Evolutionary conservation across 345 rosid genomes (phyloP).

Genomic region (Rubroshorea leprosula): DNA sequence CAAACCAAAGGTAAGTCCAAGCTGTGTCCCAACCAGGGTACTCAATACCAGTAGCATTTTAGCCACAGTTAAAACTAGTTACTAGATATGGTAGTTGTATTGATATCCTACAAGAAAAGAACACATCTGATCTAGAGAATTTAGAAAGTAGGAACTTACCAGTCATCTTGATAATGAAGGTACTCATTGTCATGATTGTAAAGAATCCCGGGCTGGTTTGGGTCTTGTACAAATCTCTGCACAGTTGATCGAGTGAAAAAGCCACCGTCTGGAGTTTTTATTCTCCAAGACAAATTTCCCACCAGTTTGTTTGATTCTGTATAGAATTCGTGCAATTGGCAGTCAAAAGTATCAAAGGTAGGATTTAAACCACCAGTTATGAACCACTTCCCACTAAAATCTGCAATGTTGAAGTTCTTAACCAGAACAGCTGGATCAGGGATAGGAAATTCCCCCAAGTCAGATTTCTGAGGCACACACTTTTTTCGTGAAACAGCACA

Average conservation of each 20-base stretch:
- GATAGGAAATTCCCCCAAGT: slow-evolving; percentile 76
- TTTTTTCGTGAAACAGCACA: slow-evolving; percentile 91
- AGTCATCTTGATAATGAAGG: slow-evolving; percentile 95
- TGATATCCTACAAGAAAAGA: neutral
- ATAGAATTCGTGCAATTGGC: slow-evolving; percentile 87
- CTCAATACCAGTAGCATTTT: slow-evolving; percentile 69
- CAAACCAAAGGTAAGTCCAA: too few species aligned
- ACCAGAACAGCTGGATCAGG: slow-evolving; percentile 79
- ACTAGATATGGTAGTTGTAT: neutral
- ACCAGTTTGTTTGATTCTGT: slow-evolving; percentile 62
- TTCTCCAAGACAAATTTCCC: slow-evolving; percentile 82
- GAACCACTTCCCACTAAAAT: slow-evolving; percentile 87
- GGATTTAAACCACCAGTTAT: slow-evolving; percentile 89
- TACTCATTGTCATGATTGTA: slow-evolving; percentile 89
- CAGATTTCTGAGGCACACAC: slow-evolving; percentile 85
- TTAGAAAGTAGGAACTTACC: slow-evolving; percentile 35
- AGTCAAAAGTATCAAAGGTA: slow-evolving; percentile 75
- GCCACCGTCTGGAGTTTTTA: slow-evolving; percentile 62
- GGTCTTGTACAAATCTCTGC: slow-evolving; percentile 79
- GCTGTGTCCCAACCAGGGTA: slow-evolving; percentile 76
- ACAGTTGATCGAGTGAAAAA: slow-evolving; percentile 65
- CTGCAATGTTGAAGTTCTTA: slow-evolving; percentile 57
- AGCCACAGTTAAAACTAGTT: slow-evolving; percentile 43
- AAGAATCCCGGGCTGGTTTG: slow-evolving; percentile 60
- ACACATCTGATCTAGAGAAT: neutral